A percentile compares a stretch with the other conserved stretches of the same genome.
phyloP scores from a whole-genome alignment of 352 stramenopile species.

The Thraustochytrium sp. region DNA sequence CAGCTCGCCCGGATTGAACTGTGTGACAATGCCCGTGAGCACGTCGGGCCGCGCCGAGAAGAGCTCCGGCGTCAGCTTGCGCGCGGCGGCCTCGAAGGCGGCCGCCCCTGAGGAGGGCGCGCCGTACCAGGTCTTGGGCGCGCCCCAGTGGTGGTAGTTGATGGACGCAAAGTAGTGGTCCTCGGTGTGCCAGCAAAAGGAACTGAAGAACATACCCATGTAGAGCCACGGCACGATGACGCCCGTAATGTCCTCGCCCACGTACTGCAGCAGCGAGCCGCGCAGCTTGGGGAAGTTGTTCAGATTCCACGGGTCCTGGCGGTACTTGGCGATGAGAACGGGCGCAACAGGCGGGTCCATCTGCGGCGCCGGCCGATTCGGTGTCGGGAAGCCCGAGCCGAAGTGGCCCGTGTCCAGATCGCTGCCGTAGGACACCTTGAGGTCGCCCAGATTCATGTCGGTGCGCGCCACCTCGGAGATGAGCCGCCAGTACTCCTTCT shows the following conservation, averaged over 20 bases:
- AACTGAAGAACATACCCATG: slow-evolving; percentile 95
- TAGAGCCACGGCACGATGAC: slow-evolving; percentile 99
- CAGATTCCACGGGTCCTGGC: slow-evolving; percentile 88
- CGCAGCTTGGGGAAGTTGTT: slow-evolving; percentile 93
- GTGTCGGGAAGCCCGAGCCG: slow-evolving; percentile 73
- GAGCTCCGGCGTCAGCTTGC: slow-evolving; percentile 83
- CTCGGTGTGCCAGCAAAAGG: slow-evolving; percentile 99
- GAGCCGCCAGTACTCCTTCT: slow-evolving; percentile 72
- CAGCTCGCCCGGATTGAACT: slow-evolving; percentile 42
- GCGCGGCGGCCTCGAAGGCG: slow-evolving; percentile 80
- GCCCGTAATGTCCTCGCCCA: slow-evolving; percentile 94
- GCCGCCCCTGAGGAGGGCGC: slow-evolving; percentile 81
- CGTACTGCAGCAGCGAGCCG: slow-evolving; percentile 85
- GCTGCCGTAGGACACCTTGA: slow-evolving; percentile 83
- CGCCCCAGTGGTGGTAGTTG: slow-evolving; percentile 95
- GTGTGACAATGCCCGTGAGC: slow-evolving; percentile 62
- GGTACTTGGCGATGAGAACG: slow-evolving; percentile 56
- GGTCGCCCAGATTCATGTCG: slow-evolving; percentile 51
- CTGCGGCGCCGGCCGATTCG: not conserved
- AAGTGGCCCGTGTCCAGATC: slow-evolving; percentile 76
- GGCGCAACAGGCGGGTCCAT: not conserved
- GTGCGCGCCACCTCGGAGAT: slow-evolving; percentile 4
- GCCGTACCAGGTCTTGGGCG: slow-evolving; percentile 93
- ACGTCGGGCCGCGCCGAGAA: slow-evolving; percentile 90
- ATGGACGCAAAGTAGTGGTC: slow-evolving; percentile 99